These are phyloP conservation scores for Berkeleyomyces basicola DNA, from an alignment of 2,329 filamentous ascomycete genomes.

Conservation along the genomic window DNA sequence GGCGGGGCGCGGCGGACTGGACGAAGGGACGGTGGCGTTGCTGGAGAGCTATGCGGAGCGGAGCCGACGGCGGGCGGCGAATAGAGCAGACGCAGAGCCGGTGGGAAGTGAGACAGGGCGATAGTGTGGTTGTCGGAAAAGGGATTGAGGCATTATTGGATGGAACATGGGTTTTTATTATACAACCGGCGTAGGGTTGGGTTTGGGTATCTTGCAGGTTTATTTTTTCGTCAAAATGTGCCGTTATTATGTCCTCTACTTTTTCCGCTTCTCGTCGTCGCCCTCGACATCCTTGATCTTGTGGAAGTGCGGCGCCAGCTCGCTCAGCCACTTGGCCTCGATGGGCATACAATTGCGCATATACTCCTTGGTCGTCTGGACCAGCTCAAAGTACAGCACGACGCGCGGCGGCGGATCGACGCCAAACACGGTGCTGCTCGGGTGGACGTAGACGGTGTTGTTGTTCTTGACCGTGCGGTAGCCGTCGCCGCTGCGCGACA, in stretches of 20 bases:
- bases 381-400: constrained; percentile 74
- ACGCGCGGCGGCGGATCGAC: constrained; percentile 61
- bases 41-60: constrained; percentile 24
- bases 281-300: constrained; percentile 80
- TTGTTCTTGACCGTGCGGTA: constrained; percentile 89
- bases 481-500: constrained; percentile 69
- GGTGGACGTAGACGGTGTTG: constrained; percentile 81
- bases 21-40: constrained; percentile 26
- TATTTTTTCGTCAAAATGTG: neutral
- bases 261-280: constrained; percentile 49
- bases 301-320: constrained; percentile 87
- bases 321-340: constrained; percentile 67
- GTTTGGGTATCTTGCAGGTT: neutral
- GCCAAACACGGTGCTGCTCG: constrained; percentile 64
- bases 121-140: neutral
- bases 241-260: constrained; percentile 15
- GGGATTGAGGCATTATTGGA: no score
- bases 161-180: neutral
- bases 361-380: constrained; percentile 77
- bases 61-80: neutral
- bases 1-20: constrained; percentile 22
- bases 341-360: constrained; percentile 79
- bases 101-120: neutral
- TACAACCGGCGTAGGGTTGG: neutral
- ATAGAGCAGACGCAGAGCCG: neutral